Evolutionary conservation across 345 rosid species (phyloP).

Genomic region (Eucalyptus cloeziana): DNA sequence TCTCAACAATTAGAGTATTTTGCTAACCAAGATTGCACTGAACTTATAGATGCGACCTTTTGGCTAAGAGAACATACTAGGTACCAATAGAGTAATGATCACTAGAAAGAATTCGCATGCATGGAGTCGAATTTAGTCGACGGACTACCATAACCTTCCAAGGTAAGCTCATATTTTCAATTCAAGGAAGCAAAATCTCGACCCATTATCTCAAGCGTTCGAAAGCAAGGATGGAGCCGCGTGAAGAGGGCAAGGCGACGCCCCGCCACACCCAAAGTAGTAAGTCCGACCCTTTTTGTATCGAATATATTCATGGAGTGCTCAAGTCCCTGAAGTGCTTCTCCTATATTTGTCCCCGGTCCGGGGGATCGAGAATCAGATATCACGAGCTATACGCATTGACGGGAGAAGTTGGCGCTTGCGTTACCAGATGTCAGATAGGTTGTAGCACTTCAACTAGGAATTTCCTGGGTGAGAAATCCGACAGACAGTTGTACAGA

Average conservation of each 20-base stretch:
- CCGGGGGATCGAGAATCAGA: not conserved
- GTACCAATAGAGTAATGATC: not conserved
- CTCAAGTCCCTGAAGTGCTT: not conserved
- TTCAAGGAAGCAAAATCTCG: not conserved
- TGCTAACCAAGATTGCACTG: not conserved
- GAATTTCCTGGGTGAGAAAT: not conserved
- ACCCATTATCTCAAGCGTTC: not conserved
- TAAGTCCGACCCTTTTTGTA: not conserved
- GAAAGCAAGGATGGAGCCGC: not conserved
- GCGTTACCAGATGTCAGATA: not conserved
- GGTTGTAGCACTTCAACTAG: not conserved
- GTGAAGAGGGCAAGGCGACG: not conserved
- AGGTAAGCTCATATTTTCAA: not conserved
- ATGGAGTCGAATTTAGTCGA: not conserved
- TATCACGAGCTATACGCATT: not conserved
- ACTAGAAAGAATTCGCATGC: not conserved
- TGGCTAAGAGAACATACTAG: not conserved
- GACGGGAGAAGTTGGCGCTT: not conserved
- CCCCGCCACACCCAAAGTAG: not conserved
- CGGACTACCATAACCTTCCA: not conserved
- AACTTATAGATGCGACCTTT: not conserved
- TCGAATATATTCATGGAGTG: not conserved
- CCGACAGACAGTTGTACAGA: not conserved
- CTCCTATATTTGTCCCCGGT: not conserved
- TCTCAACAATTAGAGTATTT: not conserved